Conservation (phyloP, 306 rosid species). For the Quillaja saponaria region DNA sequence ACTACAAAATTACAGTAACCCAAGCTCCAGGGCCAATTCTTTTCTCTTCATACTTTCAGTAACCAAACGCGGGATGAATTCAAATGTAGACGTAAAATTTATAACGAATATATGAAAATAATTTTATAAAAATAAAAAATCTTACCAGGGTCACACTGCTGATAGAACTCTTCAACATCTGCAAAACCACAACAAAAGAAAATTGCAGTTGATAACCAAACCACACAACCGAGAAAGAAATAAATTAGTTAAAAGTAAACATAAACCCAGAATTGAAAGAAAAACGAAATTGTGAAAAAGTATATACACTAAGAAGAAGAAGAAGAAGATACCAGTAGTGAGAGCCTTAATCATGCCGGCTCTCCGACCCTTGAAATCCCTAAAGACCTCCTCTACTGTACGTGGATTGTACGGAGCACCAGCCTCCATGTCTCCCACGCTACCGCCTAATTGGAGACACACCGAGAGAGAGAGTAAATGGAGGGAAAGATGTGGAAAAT, state of each 20-base stretch:
- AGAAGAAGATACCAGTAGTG: constrained; percentile 45
- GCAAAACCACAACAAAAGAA: constrained; percentile 12
- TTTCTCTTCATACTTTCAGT: neutral
- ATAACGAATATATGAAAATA: neutral
- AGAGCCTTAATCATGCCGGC: constrained; percentile 67
- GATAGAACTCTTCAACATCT: constrained; percentile 53
- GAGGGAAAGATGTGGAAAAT: constrained; percentile 55
- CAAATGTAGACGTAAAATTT: neutral
- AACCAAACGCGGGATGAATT: neutral
- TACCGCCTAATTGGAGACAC: constrained; percentile 7
- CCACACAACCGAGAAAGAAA: neutral
- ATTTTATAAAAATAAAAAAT: neutral
- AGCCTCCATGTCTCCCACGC: constrained; percentile 41
- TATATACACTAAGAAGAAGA: neutral
- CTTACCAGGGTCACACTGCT: constrained; percentile 71
- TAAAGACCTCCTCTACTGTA: constrained; percentile 62
- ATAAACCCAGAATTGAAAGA: neutral
- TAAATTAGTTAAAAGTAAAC: neutral
- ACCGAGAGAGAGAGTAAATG: constrained; percentile 29
- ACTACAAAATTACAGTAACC: neutral
- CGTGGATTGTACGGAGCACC: constrained; percentile 46
- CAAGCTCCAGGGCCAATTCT: neutral
- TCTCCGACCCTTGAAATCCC: constrained; percentile 67
- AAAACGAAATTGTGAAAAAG: neutral
- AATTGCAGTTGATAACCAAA: constrained; percentile 1